Percentiles rank a stretch among this genome's conserved stretches.
phyloP scores from a whole-genome alignment of 805 yeast species.

The Zygoascus tannicola region DNA sequence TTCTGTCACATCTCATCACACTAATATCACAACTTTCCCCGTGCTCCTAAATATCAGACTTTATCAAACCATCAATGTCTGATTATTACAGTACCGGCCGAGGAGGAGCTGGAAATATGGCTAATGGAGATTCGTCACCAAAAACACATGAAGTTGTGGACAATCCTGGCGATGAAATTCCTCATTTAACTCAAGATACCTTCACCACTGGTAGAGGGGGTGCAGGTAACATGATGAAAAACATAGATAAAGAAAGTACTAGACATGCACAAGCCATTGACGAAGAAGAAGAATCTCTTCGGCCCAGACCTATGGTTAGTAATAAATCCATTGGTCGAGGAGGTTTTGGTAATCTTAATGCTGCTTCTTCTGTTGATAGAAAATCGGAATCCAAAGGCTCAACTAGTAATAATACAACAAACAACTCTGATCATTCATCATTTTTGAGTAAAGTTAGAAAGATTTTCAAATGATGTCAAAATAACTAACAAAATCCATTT shows the following conservation, averaged over 20 bases:
- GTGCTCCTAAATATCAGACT: too few species aligned
- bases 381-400: conserved; percentile 27
- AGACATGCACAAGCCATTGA: conserved; percentile 64
- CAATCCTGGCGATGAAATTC: conserved; percentile 53
- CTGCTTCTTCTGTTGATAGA: conserved; percentile 18
- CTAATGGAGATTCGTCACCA: conserved; percentile 30
- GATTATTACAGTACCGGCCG: conserved; percentile 52
- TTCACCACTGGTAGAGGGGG: conserved; percentile 75
- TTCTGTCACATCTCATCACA: too few species aligned
- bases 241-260: conserved; percentile 45
- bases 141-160: conserved; percentile 41
- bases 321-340: conserved; percentile 47
- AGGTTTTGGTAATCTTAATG: conserved; percentile 53
- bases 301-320: conserved; percentile 36
- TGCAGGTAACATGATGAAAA: conserved; percentile 62
- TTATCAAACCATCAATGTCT: not conserved
- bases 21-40: too few species aligned
- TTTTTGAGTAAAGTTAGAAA: conserved; percentile 40
- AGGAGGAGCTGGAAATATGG: conserved; percentile 71
- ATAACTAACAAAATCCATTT: too few species aligned
- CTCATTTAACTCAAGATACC: conserved; percentile 42
- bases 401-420: not conserved
- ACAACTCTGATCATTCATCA: not conserved
- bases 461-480: too few species aligned
- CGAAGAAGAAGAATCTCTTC: conserved; percentile 28